phyloP scores from a whole-genome alignment of 768 basidiomycete genomes.

The Hypholoma sublateritium region DNA sequence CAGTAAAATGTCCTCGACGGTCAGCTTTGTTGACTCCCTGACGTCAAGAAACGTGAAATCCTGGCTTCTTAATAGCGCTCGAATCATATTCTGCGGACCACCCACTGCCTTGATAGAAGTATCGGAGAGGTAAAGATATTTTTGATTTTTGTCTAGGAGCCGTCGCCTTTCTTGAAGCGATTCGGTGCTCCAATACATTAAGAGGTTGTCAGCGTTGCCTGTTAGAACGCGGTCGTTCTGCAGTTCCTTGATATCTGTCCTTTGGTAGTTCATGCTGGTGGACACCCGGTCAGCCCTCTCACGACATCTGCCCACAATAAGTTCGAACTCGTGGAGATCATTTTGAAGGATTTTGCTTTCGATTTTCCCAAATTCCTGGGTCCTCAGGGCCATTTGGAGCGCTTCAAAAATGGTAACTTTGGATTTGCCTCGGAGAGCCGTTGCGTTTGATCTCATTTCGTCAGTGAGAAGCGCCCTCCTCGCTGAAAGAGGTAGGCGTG shows the following conservation, averaged over 20 bases:
- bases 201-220: not conserved
- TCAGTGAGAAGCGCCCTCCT: too few species aligned
- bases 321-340: not conserved
- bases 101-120: not conserved
- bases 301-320: not conserved
- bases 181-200: constrained; percentile 1
- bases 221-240: not conserved
- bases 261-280: not conserved
- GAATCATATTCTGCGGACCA: constrained; percentile 1
- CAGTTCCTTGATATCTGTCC: constrained; percentile 1
- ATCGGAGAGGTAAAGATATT: not conserved
- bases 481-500: too few species aligned
- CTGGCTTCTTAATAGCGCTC: constrained; percentile 6
- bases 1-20: not conserved
- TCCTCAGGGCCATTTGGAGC: too few species aligned
- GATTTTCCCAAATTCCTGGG: not conserved
- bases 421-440: too few species aligned
- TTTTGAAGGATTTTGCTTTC: not conserved
- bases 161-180: constrained; percentile 3
- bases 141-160: not conserved
- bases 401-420: too few species aligned
- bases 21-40: not conserved
- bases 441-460: too few species aligned
- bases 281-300: not conserved
- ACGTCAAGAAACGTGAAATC: constrained; percentile 4